Evolutionary conservation across 108 stramenopile species (phyloP).

Genomic region (Cyclostephanos invisitatus): DNA sequence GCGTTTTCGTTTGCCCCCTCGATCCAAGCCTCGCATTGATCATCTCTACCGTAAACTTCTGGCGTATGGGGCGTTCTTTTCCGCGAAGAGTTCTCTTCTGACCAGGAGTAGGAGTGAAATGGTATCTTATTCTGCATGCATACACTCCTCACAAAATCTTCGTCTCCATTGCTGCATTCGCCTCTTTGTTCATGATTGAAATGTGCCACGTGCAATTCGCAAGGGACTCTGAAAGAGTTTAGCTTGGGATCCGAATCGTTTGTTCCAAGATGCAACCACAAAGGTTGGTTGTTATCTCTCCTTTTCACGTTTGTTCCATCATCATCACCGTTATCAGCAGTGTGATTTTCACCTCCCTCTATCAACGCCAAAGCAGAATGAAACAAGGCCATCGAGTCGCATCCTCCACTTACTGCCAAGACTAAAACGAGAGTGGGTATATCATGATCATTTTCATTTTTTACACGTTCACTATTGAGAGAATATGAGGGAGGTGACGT

Average conservation of each 20-base stretch:
- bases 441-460: neutral
- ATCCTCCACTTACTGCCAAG: slow-evolving; percentile 86
- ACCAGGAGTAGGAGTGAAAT: slow-evolving; percentile 66
- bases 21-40: slow-evolving; percentile 12
- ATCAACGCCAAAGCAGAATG: slow-evolving; percentile 63
- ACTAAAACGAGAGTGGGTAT: slow-evolving; percentile 49
- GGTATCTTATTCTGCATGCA: slow-evolving; percentile 54
- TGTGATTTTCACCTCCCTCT: neutral
- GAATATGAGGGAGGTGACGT: neutral
- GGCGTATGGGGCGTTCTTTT: neutral
- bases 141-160: slow-evolving; percentile 60
- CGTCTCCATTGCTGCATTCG: slow-evolving; percentile 65
- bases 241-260: slow-evolving; percentile 7
- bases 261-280: slow-evolving; percentile 25
- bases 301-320: neutral
- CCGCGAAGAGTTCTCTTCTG: slow-evolving; percentile 19
- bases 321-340: neutral
- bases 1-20: slow-evolving; percentile 14
- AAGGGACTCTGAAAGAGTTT: slow-evolving; percentile 25
- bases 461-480: neutral
- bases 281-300: neutral
- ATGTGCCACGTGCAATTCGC: slow-evolving; percentile 76
- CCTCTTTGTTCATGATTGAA: slow-evolving; percentile 87
- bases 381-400: slow-evolving; percentile 84
- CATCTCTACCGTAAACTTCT: slow-evolving; percentile 9